Evolutionary conservation across 805 yeast species (phyloP).

Genomic region (Brettanomyces sp.): DNA sequence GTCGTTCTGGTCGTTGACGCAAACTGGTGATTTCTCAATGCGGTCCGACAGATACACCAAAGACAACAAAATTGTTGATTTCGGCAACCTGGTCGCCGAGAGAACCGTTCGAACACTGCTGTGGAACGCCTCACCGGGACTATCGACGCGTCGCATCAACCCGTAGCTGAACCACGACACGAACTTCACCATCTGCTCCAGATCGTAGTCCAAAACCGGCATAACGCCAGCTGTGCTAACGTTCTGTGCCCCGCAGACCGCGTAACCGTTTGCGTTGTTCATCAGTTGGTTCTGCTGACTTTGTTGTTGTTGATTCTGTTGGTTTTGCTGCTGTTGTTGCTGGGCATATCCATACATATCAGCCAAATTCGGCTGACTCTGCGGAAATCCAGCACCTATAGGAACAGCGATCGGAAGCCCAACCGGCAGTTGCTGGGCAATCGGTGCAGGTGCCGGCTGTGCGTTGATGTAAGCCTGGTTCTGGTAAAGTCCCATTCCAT

Average conservation of each 20-base stretch:
- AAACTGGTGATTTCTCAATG: conserved; percentile 27
- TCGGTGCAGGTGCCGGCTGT: not conserved
- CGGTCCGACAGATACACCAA: conserved; percentile 67
- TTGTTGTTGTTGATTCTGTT: not conserved
- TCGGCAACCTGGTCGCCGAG: conserved; percentile 81
- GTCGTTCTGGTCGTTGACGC: conserved; percentile 18
- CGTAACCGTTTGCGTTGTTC: not conserved
- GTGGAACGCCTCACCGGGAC: conserved; percentile 43
- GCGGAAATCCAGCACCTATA: not conserved
- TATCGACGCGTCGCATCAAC: conserved; percentile 44
- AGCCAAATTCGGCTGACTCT: not conserved
- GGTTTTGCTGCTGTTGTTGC: not conserved
- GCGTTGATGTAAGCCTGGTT: not conserved
- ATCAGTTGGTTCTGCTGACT: not conserved
- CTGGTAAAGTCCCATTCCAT: not conserved
- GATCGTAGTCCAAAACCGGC: conserved; percentile 69
- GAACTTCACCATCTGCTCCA: conserved; percentile 71
- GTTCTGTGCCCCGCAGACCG: not conserved
- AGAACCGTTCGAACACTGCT: conserved; percentile 58
- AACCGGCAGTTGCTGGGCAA: not conserved
- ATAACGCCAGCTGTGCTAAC: conserved; percentile 62
- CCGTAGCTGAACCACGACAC: conserved; percentile 67
- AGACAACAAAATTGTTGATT: conserved; percentile 70
- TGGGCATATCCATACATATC: not conserved
- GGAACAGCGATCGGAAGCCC: not conserved